Percentiles rank a stretch among this genome's conserved stretches.
These are phyloP conservation scores for Umbelopsis sp. DNA, from an alignment of 192 early-diverging fungal species.

Conservation along the genomic window DNA sequence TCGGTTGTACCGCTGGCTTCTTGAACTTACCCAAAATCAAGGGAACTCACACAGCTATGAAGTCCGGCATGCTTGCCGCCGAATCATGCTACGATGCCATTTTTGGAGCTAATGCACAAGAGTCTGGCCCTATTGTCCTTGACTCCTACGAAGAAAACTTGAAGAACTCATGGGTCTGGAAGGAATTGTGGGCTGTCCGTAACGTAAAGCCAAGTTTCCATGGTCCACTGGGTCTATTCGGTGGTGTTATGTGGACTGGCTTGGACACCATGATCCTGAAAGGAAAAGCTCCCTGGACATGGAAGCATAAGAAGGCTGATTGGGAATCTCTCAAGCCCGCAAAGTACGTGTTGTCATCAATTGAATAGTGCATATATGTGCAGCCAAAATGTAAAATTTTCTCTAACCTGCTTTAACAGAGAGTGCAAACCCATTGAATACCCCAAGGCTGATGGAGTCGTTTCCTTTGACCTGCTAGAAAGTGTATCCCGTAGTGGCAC, in stretches of 20 bases:
- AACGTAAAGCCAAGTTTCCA: constrained; percentile 96
- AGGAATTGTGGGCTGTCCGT: constrained; percentile 90
- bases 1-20: constrained; percentile 96
- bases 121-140: constrained; percentile 67
- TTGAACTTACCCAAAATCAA: constrained; percentile 99
- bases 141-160: constrained; percentile 79
- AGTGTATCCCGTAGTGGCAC: constrained; percentile 92
- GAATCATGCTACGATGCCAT: constrained; percentile 78
- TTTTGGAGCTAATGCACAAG: constrained; percentile 52
- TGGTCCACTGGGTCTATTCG: constrained; percentile 79
- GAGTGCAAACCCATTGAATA: constrained; percentile 87
- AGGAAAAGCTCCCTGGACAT: constrained; percentile 93
- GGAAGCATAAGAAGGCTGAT: constrained; percentile 86
- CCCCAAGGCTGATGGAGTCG: constrained; percentile 94
- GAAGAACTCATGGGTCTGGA: constrained; percentile 85
- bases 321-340: constrained; percentile 76
- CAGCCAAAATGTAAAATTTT: constrained; percentile 5
- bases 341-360: constrained; percentile 35
- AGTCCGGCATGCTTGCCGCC: constrained; percentile 94
- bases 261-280: constrained; percentile 88
- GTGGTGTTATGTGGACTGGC: constrained; percentile 87
- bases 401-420: constrained; percentile 28
- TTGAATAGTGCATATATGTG: background rate
- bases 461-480: constrained; percentile 95
- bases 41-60: constrained; percentile 99